Percentiles rank a stretch among this genome's conserved stretches.
These are phyloP conservation scores for Dentipellis fragilis DNA, from an alignment of 768 basidiomycete species.

Conservation along the genomic window DNA sequence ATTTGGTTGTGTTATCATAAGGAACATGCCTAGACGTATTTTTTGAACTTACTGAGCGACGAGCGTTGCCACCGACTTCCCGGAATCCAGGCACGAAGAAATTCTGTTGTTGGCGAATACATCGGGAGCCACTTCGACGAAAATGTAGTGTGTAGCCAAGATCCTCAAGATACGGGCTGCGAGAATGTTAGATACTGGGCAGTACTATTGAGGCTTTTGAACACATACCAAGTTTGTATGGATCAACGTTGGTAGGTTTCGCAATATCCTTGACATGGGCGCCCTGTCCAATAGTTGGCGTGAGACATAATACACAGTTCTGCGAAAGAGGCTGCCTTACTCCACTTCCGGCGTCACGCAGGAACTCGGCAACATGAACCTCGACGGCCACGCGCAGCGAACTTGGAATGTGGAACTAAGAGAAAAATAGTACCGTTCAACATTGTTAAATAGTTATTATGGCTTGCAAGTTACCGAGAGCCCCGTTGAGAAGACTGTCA, in stretches of 20 bases:
- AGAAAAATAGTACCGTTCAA: neutral
- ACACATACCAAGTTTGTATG: conserved; percentile 8
- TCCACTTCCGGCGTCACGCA: conserved; percentile 7
- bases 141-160: conserved; percentile 29
- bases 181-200: neutral
- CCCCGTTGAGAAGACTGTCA: too few relatives aligned
- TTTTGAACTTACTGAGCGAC: neutral
- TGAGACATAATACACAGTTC: neutral
- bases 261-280: conserved; percentile 5
- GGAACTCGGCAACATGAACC: conserved; percentile 8
- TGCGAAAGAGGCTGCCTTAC: neutral
- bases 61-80: conserved; percentile 18
- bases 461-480: too few relatives aligned
- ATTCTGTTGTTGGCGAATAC: conserved; percentile 30
- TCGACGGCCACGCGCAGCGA: neutral
- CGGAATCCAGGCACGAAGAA: conserved; percentile 24
- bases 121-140: conserved; percentile 25
- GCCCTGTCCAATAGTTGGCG: conserved; percentile 2
- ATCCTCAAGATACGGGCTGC: conserved; percentile 29
- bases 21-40: neutral
- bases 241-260: neutral
- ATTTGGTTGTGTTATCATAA: neutral
- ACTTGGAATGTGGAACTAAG: neutral
- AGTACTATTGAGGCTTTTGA: neutral
- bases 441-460: too few relatives aligned